Evolutionary conservation across 208 protist genomes (phyloP).

Genomic region (Sergeia podlipaevii): DNA sequence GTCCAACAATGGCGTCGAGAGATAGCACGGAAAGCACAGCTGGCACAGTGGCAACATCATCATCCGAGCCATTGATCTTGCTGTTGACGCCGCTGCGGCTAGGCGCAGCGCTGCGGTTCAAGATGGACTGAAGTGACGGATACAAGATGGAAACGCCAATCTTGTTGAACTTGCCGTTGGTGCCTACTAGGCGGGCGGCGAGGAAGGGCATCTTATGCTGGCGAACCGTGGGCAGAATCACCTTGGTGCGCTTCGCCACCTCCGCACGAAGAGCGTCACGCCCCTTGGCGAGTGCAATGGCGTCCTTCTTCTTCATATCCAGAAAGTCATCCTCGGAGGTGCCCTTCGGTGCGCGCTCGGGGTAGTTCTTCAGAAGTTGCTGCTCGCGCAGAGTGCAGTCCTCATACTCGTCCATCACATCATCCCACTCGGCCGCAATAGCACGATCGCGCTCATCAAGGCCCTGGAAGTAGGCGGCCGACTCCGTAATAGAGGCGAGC

Average conservation of each 20-base stretch:
- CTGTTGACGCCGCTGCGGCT: not conserved
- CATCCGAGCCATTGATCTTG: not conserved
- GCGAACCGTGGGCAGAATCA: slow-evolving; percentile 28
- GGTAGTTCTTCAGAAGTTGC: slow-evolving; percentile 78
- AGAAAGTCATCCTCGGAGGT: slow-evolving; percentile 79
- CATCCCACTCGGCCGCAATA: slow-evolving; percentile 51
- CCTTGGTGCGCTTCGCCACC: slow-evolving; percentile 44
- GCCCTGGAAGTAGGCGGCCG: slow-evolving; percentile 48
- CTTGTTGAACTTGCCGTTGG: slow-evolving; percentile 45
- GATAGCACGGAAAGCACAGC: slow-evolving; percentile 47
- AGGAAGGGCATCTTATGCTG: slow-evolving; percentile 51
- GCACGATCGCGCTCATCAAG: slow-evolving; percentile 63
- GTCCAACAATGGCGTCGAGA: slow-evolving; percentile 55
- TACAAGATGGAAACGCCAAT: slow-evolving; percentile 57
- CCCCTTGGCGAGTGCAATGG: slow-evolving; percentile 64
- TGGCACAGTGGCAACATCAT: slow-evolving; percentile 12
- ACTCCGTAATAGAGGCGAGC: slow-evolving; percentile 23
- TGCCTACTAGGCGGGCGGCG: slow-evolving; percentile 68
- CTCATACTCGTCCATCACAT: slow-evolving; percentile 56
- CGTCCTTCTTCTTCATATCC: slow-evolving; percentile 77
- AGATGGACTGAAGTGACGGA: slow-evolving; percentile 42
- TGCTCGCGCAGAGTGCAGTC: slow-evolving; percentile 44
- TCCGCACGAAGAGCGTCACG: slow-evolving; percentile 54
- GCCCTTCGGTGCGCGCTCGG: slow-evolving; percentile 78
- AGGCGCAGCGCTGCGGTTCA: slow-evolving; percentile 21